A percentile compares a stretch with the other conserved stretches of the same genome.
Conservation (phyloP, 257 asterid genomes). For the Solanum chiquidenum region DNA sequence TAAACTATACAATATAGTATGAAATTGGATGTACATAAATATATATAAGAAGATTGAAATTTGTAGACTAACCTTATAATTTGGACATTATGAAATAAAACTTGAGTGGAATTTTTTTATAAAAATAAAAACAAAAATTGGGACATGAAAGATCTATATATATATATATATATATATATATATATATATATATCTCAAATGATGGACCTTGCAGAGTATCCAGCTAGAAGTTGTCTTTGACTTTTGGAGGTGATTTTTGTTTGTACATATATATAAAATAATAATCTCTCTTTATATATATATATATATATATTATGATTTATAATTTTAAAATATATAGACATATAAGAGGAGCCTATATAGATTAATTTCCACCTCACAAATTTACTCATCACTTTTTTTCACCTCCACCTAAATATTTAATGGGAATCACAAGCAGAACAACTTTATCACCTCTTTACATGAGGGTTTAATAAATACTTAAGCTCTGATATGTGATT, state of each 20-base stretch:
- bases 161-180: background rate
- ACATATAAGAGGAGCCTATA: constrained; percentile 60
- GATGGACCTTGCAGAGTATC: background rate
- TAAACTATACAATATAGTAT: background rate
- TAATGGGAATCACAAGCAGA: constrained; percentile 80
- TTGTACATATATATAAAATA: background rate
- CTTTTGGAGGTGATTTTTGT: constrained; percentile 3
- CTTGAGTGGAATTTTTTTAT: background rate
- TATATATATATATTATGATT: background rate
- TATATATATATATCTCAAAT: background rate
- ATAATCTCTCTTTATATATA: background rate
- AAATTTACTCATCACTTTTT: constrained; percentile 6
- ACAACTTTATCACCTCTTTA: constrained; percentile 54
- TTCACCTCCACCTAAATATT: constrained; percentile 36
- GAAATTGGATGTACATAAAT: background rate
- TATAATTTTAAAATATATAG: background rate
- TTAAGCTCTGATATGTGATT: constrained; percentile 28
- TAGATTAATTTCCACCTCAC: constrained; percentile 78
- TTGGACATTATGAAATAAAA: background rate
- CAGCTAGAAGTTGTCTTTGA: constrained; percentile 21
- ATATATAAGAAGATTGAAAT: background rate
- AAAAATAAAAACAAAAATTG: background rate
- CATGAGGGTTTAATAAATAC: constrained; percentile 71
- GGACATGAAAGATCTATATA: background rate
- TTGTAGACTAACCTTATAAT: background rate